Percentiles rank a stretch among this genome's conserved stretches.
phyloP scores from a whole-genome alignment of 495 filamentous ascomycete species.

The Penicillium riverlandense region DNA sequence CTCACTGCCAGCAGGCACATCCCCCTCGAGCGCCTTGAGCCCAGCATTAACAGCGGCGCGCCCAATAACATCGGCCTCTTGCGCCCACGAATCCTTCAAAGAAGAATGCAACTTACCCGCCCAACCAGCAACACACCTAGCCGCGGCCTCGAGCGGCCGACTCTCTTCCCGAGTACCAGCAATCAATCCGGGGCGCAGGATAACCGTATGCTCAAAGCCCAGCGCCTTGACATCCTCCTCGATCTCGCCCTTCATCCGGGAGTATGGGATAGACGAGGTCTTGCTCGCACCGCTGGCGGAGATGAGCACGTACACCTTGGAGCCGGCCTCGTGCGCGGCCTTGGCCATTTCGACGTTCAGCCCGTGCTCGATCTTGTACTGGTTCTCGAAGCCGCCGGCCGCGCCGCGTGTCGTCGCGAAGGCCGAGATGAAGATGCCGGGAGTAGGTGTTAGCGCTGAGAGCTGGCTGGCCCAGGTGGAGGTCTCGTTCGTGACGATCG shows the following conservation, averaged over 20 bases:
- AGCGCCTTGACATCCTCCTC: slow-evolving; percentile 67
- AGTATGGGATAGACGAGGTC: slow-evolving; percentile 45
- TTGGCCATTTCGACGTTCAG: slow-evolving; percentile 63
- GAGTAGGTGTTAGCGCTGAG: slow-evolving; percentile 44
- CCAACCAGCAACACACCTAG: slow-evolving; percentile 39
- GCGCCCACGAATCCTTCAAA: slow-evolving; percentile 59
- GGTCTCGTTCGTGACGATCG: slow-evolving; percentile 36
- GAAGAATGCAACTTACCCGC: slow-evolving; percentile 46
- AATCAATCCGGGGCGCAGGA: slow-evolving; percentile 69
- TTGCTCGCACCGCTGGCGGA: slow-evolving; percentile 48
- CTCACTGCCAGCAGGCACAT: slow-evolving; percentile 35
- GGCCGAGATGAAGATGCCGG: slow-evolving; percentile 54
- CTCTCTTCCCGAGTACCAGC: slow-evolving; percentile 58
- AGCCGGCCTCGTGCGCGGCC: slow-evolving; percentile 56
- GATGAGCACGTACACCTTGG: slow-evolving; percentile 61
- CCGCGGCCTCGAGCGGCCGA: slow-evolving; percentile 42
- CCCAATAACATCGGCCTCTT: slow-evolving; percentile 69
- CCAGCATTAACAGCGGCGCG: slow-evolving; percentile 58
- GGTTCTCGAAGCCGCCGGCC: slow-evolving; percentile 63
- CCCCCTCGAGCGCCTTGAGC: slow-evolving; percentile 39
- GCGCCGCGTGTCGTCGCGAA: slow-evolving; percentile 59
- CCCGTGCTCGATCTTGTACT: slow-evolving; percentile 72
- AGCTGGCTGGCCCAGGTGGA: slow-evolving; percentile 52
- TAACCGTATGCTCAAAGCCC: slow-evolving; percentile 66
- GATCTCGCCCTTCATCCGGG: slow-evolving; percentile 72